phyloP scores from a whole-genome alignment of 805 yeast species.

The Peterozyma xylosa region DNA sequence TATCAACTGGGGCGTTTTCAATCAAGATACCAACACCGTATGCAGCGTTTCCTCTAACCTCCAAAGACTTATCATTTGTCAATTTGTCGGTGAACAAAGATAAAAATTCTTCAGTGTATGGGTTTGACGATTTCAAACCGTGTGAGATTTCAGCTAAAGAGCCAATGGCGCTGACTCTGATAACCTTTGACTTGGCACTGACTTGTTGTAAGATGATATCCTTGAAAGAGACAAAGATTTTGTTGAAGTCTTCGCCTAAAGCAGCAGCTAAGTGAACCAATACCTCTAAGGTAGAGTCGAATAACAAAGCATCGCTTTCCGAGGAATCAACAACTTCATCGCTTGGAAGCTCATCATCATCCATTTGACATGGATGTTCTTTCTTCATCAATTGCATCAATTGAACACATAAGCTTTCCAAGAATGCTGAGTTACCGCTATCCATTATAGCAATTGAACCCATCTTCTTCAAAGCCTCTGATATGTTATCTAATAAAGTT shows the following conservation, averaged over 20 bases:
- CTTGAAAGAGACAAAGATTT: conserved; percentile 67
- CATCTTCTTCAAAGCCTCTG: conserved; percentile 57
- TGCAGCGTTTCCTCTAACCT: conserved; percentile 92
- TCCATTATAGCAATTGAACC: conserved; percentile 73
- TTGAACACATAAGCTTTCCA: conserved; percentile 65
- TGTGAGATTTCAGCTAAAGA: conserved; percentile 83
- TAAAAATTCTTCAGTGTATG: conserved; percentile 62
- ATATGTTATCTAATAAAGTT: conserved; percentile 64
- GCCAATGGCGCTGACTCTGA: conserved; percentile 78
- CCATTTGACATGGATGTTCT: conserved; percentile 77
- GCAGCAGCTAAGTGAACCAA: conserved; percentile 68
- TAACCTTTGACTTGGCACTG: conserved; percentile 52
- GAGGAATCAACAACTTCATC: conserved; percentile 41
- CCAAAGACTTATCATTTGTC: conserved; percentile 69
- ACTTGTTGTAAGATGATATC: conserved; percentile 51
- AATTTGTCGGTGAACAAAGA: conserved; percentile 63
- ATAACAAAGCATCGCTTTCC: conserved; percentile 59
- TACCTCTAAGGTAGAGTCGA: conserved; percentile 82
- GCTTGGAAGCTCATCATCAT: conserved; percentile 46
- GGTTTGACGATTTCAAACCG: conserved; percentile 62
- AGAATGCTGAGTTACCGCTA: conserved; percentile 41
- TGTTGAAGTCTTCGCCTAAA: conserved; percentile 69
- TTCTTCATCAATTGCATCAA: conserved; percentile 69
- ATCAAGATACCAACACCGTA: conserved; percentile 85
- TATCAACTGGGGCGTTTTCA: conserved; percentile 43